Percentiles rank a stretch among this genome's conserved stretches.
phyloP scores from a whole-genome alignment of 768 basidiomycete species.

The Chlorophyllum brunneum region DNA sequence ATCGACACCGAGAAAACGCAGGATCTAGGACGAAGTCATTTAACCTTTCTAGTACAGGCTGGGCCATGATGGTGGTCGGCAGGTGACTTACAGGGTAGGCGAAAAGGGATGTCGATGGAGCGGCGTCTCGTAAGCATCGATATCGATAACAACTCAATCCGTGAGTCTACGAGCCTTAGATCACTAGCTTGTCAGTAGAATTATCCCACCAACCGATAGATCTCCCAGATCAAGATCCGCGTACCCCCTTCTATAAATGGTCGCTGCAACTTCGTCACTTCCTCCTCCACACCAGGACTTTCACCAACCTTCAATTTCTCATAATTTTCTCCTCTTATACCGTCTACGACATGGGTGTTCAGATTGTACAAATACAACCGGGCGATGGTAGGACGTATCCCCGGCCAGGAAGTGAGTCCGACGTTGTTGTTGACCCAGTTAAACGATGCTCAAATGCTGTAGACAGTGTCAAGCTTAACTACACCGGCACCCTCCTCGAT shows the following conservation, averaged over 20 bases:
- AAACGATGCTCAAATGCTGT: conserved; percentile 20
- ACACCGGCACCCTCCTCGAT: conserved; percentile 65
- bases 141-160: conserved; percentile 25
- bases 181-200: conserved; percentile 6
- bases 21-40: conserved; percentile 6
- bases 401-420: conserved; percentile 59
- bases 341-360: conserved; percentile 56
- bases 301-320: conserved; percentile 13
- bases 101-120: conserved; percentile 9
- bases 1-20: conserved; percentile 1
- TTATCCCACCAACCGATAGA: conserved; percentile 22
- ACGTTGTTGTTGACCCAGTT: conserved; percentile 6
- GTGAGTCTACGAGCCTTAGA: conserved; percentile 3
- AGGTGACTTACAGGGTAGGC: conserved; percentile 14
- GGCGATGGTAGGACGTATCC: conserved; percentile 70
- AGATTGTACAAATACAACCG: conserved; percentile 47
- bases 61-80: conserved; percentile 3
- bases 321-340: background rate
- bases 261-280: conserved; percentile 31
- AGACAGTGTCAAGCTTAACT: conserved; percentile 78
- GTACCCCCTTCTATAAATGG: conserved; percentile 51
- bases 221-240: conserved; percentile 75
- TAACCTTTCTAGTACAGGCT: conserved; percentile 5
- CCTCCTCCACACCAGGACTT: conserved; percentile 17
- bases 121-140: conserved; percentile 21